Base-by-base conservation (phyloP, 192 early-diverging fungal genomes). In the Rhizophlyctis rosea region DNA sequence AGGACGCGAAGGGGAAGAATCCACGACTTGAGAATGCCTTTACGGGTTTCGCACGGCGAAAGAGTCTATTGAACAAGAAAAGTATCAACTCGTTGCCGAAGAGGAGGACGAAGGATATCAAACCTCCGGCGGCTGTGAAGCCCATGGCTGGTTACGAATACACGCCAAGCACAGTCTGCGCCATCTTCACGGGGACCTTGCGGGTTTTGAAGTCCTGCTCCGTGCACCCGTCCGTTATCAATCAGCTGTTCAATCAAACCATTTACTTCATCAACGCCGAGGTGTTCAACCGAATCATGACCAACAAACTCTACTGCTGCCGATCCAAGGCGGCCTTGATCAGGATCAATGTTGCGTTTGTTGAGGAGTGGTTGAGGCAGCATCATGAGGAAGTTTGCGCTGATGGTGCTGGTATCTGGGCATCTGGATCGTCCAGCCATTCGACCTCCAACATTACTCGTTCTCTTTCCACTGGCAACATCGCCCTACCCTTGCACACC, bases 211-310 rank as follows among this genome's bases (percentile, higher is more conserved):
- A 86, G 50, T 73, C 83, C n/a, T n/a, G n/a, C 61, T 81, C 86
- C 71, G 77, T 91, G n/a, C 95, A 94, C 72, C 86, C 86, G 3
- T 69, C 70, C 18, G 86, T 95, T 52, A 73, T 85, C 31, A 80
- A 87, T 68, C 86, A 90, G 51, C 72, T 87, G 33, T 65, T 94
- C 47, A 74, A 82, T 24, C 91, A 96, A 71, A 55, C 92, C 28
- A 82, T 93, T 62, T 84, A 91, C 76, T 89, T 82, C 62, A 66
- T 93, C 28, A 83, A 86, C 30, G 80, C 82, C 52, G 88, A 87
- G 69, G 64, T 90, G 34, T 94, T 98, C 67, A 98, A 98, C 74
- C 83, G 83, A 2, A 18, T 14, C 27, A n/a, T 31, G 3, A 54
- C 39, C n/a, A 25, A 54, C 32, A 18, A 3, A 28, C 32, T 31